phyloP scores from a whole-genome alignment of 2,329 filamentous ascomycete genomes.

The Sclerotinia borealis region DNA sequence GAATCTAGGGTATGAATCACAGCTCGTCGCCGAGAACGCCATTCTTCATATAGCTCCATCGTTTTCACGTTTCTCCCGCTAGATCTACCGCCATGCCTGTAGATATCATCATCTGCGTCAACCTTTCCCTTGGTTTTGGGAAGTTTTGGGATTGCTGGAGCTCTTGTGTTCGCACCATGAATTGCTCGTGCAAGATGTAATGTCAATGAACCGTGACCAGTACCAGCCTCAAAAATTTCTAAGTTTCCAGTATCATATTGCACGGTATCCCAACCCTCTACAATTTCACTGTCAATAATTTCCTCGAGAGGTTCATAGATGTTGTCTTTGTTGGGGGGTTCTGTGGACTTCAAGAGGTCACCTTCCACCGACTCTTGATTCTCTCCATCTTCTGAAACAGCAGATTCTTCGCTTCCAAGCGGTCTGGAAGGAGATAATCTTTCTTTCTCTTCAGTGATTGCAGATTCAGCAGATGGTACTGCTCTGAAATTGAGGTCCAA shows the following conservation, averaged over 20 bases:
- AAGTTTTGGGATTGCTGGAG: conserved; percentile 35
- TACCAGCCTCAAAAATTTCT: conserved; percentile 78
- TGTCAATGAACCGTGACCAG: conserved; percentile 76
- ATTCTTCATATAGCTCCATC: conserved; percentile 19
- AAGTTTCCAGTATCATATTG: conserved; percentile 38
- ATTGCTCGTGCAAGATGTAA: conserved; percentile 70
- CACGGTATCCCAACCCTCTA: not conserved
- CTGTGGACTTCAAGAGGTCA: conserved; percentile 32
- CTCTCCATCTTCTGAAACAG: not conserved
- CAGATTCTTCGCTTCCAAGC: not conserved
- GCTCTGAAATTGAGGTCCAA: conserved; percentile 57
- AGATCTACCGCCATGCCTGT: not conserved
- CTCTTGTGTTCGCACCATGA: conserved; percentile 61
- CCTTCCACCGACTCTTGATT: conserved; percentile 36
- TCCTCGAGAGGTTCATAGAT: not conserved
- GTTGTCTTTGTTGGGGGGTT: conserved; percentile 13
- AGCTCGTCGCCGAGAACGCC: conserved; percentile 47
- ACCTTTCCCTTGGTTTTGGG: not conserved
- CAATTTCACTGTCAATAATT: not conserved
- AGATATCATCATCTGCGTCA: not conserved
- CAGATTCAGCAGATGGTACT: conserved; percentile 31
- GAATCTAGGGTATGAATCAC: conserved; percentile 72
- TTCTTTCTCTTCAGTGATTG: conserved; percentile 13
- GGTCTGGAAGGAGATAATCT: not conserved
- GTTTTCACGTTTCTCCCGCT: not conserved